Conservation (phyloP, 345 rosid species). For the Garcia nutans region DNA sequence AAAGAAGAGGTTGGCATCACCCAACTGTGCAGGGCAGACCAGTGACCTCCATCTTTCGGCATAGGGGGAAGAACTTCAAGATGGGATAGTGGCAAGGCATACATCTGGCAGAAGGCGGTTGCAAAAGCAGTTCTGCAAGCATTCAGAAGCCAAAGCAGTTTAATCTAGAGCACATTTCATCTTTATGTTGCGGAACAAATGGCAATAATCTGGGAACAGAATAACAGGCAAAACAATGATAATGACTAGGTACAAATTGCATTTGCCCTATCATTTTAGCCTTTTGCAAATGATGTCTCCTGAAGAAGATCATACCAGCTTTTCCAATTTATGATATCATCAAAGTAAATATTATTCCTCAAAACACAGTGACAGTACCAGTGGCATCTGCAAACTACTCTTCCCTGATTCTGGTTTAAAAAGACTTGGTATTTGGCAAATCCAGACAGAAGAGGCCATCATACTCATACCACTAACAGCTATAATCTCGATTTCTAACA, state of each 20-base stretch:
- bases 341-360: not conserved
- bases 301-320: not conserved
- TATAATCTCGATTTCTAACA: not conserved
- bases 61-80: conserved; percentile 87
- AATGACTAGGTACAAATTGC: not conserved
- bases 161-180: conserved; percentile 2
- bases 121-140: conserved; percentile 66
- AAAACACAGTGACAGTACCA: not conserved
- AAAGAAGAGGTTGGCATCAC: conserved; percentile 97
- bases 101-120: conserved; percentile 80
- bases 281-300: not conserved
- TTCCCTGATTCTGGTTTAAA: not conserved
- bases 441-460: not conserved
- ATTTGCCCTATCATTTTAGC: not conserved
- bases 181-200: not conserved
- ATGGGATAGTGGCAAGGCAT: conserved; percentile 65
- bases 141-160: conserved; percentile 10
- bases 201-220: not conserved
- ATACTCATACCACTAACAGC: not conserved
- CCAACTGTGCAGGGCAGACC: conserved; percentile 97
- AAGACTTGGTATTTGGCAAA: not conserved
- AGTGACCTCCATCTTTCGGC: conserved; percentile 87
- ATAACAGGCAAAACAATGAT: not conserved
- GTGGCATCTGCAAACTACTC: not conserved
- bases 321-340: conserved; percentile 1